Conservation (phyloP, 83 land plant species). For the Diphasiastrum complanatum region DNA sequence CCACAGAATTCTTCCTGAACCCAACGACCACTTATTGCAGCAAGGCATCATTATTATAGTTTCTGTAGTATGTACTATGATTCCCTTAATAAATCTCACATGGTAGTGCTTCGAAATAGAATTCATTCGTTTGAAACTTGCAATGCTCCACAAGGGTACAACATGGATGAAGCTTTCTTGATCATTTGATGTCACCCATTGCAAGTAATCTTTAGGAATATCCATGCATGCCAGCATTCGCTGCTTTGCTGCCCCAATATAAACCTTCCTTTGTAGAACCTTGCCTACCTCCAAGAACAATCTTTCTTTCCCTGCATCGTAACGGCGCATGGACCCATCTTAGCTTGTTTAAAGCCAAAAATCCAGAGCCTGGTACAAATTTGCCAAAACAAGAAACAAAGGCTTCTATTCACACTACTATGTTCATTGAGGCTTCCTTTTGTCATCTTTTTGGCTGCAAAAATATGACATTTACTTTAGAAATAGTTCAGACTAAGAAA, state of each 20-base stretch:
- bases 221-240: constrained; percentile 63
- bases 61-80: no score
- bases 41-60: no score
- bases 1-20: no score
- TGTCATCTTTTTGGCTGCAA: background rate
- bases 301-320: constrained; percentile 74
- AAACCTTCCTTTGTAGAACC: constrained; percentile 68
- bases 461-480: no score
- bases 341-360: no score
- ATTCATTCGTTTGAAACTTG: constrained; percentile 87
- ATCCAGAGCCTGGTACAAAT: no score
- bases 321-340: background rate
- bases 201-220: constrained; percentile 62
- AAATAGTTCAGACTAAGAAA: no score
- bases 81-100: constrained; percentile 48
- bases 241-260: constrained; percentile 66
- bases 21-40: no score
- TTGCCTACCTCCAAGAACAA: constrained; percentile 86
- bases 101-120: constrained; percentile 66
- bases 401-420: no score
- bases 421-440: background rate
- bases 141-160: constrained; percentile 92
- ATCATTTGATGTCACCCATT: constrained; percentile 83
- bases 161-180: constrained; percentile 85
- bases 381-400: no score